Base-by-base conservation (phyloP, 2,329 filamentous ascomycete species). In the Sarocladium oryzae region DNA sequence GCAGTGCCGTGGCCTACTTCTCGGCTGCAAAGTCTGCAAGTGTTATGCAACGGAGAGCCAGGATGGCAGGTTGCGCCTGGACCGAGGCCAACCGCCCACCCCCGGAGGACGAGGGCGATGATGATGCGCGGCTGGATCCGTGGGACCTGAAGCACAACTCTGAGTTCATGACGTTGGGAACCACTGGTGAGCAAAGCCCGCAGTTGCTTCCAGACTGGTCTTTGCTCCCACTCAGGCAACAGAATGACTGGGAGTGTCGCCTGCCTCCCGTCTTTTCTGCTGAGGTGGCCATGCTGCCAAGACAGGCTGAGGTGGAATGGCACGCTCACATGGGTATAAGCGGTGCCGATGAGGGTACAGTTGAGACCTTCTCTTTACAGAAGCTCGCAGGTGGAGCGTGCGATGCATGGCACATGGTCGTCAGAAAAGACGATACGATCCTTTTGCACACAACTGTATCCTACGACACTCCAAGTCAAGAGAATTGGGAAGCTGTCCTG, bases 271-370 rank as follows among this genome's bases (percentile, higher is more conserved):
- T 91, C 58, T 86, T 93, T 62, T 78, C 85, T 0, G 85, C 83
- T 1, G 83, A 93, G 61, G 86, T 96, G 1, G 77, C 84, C 38
- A 79, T 84, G 56, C 74, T 99, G 11, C 93, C 93, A 1, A 79
- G 88, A 18, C 74, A 72, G 15, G 85, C 86, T 24, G 75, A 75
- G 33, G 81, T 96, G 10, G 93, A 99, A 70, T 99, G 92, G 91
- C 85, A 88, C 58, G 84, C 77, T 1, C 79, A 85, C 52, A 63
- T 81, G 2, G 87, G 88, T 0, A 66, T 86, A 6, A 64, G 65
- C 9, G 52, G 56, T 21, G 54, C 71, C 3, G 54, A 57, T 4
- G 60, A 65, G 45, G 52, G 59, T 13, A 60, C 57, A 4, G 60
- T 60, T 28, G 61, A 65, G 53, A 55, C 64, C 41, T 37, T 57